These are phyloP conservation scores for Monascus ruber DNA, from an alignment of 2,329 filamentous ascomycete species.

Conservation along the genomic window DNA sequence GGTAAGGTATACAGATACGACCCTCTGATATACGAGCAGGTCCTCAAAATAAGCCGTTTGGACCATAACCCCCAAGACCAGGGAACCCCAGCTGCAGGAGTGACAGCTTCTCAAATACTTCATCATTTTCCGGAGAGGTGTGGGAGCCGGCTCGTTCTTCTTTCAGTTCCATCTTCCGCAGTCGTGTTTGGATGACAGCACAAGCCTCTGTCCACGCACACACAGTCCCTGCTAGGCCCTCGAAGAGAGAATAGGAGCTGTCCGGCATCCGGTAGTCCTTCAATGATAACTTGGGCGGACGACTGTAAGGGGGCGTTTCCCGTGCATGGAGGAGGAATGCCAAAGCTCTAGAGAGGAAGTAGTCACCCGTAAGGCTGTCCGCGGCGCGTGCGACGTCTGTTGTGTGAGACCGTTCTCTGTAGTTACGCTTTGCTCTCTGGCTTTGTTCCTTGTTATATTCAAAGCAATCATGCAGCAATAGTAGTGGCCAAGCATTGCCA, in stretches of 20 bases:
- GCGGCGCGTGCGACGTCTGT: slow-evolving; percentile 1
- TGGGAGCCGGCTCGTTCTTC: slow-evolving; percentile 2
- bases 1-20: no score
- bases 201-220: slow-evolving; percentile 33
- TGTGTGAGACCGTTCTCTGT: slow-evolving; percentile 7
- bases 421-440: slow-evolving; percentile 12
- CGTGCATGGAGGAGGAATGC: slow-evolving; percentile 27
- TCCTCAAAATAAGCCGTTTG: slow-evolving; percentile 10
- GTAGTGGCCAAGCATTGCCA: slow-evolving; percentile 30
- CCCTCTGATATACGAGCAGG: not conserved
- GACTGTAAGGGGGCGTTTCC: slow-evolving; percentile 26
- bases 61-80: slow-evolving; percentile 17
- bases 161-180: slow-evolving; percentile 22
- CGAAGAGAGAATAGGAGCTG: slow-evolving; percentile 27
- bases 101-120: slow-evolving; percentile 11
- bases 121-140: slow-evolving; percentile 8
- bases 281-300: slow-evolving; percentile 4
- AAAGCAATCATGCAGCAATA: slow-evolving; percentile 25
- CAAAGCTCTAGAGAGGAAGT: slow-evolving; percentile 27
- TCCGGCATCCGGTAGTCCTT: slow-evolving; percentile 30
- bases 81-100: slow-evolving; percentile 17
- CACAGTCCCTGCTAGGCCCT: slow-evolving; percentile 29
- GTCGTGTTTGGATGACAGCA: slow-evolving; percentile 19
- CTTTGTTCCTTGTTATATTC: slow-evolving; percentile 18
- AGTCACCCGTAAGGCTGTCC: slow-evolving; percentile 18